phyloP scores from a whole-genome alignment of 371 early-diverging fungal genomes.

The Lichtheimia corymbifera region DNA sequence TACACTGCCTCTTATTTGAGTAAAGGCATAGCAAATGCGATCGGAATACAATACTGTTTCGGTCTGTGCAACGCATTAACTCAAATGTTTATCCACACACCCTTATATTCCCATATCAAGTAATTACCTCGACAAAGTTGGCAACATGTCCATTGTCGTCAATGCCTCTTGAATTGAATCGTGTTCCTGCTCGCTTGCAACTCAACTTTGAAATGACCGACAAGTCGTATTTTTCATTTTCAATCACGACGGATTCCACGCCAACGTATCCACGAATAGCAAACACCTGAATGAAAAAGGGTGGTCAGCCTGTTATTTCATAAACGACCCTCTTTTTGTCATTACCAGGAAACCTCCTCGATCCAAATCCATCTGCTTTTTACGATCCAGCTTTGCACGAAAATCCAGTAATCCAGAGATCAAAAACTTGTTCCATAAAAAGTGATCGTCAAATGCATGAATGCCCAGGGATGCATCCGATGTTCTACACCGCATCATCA shows the following conservation, averaged over 20 bases:
- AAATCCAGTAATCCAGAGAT: conserved; percentile 78
- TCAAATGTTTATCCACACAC: neutral
- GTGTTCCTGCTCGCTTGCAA: conserved; percentile 93
- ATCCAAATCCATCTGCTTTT: conserved; percentile 70
- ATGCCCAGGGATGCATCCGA: conserved; percentile 44
- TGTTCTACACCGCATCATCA: conserved; percentile 23
- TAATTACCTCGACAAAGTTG: conserved; percentile 94
- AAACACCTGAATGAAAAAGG: conserved; percentile 38
- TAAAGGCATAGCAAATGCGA: conserved; percentile 64
- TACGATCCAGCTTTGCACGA: conserved; percentile 65
- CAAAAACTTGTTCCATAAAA: conserved; percentile 89
- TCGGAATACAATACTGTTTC: conserved; percentile 73
- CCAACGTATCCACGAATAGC: conserved; percentile 74
- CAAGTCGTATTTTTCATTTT: conserved; percentile 53
- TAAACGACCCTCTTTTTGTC: neutral
- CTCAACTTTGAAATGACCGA: conserved; percentile 91
- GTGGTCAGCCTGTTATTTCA: neutral
- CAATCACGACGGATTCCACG: conserved; percentile 41
- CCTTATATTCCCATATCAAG: neutral
- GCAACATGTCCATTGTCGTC: conserved; percentile 97
- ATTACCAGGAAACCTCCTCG: conserved; percentile 69
- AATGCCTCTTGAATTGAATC: conserved; percentile 95
- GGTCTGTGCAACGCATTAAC: conserved; percentile 43
- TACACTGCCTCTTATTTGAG: conserved; percentile 93
- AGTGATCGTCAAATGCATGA: conserved; percentile 67